Evolutionary conservation across 179 eudicot species (phyloP).

Genomic region (Silene vulgaris): DNA sequence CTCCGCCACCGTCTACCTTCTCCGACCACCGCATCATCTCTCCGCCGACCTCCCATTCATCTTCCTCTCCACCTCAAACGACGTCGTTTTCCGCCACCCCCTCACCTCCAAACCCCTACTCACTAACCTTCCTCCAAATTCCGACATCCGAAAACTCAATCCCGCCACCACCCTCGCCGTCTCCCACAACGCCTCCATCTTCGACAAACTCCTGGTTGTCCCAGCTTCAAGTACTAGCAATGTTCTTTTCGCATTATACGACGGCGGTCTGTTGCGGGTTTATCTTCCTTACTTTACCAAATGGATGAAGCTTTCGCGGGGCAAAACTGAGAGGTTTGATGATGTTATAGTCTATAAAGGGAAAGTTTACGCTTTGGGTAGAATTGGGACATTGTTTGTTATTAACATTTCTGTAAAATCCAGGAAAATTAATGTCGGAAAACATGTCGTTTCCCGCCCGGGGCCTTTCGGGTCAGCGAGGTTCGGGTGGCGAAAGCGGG

Average conservation of each 20-base stretch:
- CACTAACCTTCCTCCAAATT: neutral
- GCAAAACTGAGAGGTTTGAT: neutral
- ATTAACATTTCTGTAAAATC: neutral
- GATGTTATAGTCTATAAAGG: neutral
- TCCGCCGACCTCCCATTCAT: neutral
- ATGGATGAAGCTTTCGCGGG: too few relatives aligned
- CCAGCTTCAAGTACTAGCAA: too few relatives aligned
- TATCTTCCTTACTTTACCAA: too few relatives aligned
- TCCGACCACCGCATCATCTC: too few relatives aligned
- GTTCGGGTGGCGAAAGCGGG: conserved; percentile 7
- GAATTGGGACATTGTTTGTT: neutral
- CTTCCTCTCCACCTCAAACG: too few relatives aligned
- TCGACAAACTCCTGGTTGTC: too few relatives aligned
- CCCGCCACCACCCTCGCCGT: too few relatives aligned
- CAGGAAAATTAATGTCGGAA: neutral
- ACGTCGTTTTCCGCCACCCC: neutral
- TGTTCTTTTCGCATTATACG: too few relatives aligned
- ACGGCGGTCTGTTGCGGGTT: too few relatives aligned
- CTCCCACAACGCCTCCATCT: too few relatives aligned
- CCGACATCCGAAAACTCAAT: neutral
- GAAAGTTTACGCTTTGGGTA: neutral
- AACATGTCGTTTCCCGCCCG: neutral
- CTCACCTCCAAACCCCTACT: neutral
- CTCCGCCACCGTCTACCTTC: too few relatives aligned
- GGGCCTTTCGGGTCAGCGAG: too few relatives aligned